Evolutionary conservation across 768 basidiomycete species (phyloP).

Genomic region (Mycena capillaripes): DNA sequence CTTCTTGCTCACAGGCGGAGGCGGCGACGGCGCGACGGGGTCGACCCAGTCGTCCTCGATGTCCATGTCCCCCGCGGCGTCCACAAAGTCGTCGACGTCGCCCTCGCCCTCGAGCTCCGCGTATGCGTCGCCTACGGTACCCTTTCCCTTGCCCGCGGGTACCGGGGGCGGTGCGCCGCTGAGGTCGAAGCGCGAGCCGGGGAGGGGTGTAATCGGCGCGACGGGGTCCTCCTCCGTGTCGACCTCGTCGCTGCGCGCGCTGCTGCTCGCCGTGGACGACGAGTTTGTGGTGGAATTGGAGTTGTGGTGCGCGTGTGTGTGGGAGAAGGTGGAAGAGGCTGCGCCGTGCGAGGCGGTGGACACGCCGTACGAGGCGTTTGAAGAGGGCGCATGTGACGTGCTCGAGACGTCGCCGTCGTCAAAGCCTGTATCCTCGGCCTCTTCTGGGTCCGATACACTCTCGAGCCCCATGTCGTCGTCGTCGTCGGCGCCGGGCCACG

Average conservation of each 20-base stretch:
- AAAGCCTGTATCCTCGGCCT: neutral
- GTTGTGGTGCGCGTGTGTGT: neutral
- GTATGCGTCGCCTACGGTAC: neutral
- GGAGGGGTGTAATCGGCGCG: neutral
- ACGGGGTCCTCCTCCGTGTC: neutral
- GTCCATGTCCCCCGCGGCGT: neutral
- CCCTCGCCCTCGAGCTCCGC: neutral
- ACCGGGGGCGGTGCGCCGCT: neutral
- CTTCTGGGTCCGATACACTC: neutral
- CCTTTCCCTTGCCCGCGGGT: neutral
- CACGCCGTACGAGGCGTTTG: neutral
- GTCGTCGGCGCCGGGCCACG: conserved; percentile 11
- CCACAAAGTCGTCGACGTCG: neutral
- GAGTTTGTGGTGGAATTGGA: neutral
- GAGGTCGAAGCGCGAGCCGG: neutral
- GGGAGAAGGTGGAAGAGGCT: neutral
- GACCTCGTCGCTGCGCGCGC: neutral
- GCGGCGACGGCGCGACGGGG: neutral
- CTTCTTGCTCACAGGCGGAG: neutral
- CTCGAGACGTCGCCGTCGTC: neutral
- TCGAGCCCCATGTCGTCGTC: conserved; percentile 1
- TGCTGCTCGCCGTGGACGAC: neutral
- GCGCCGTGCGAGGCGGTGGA: neutral
- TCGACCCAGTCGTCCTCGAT: neutral
- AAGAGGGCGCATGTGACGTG: neutral